Conservation (phyloP, 306 rosid species). For the Fragaria vesca region DNA sequence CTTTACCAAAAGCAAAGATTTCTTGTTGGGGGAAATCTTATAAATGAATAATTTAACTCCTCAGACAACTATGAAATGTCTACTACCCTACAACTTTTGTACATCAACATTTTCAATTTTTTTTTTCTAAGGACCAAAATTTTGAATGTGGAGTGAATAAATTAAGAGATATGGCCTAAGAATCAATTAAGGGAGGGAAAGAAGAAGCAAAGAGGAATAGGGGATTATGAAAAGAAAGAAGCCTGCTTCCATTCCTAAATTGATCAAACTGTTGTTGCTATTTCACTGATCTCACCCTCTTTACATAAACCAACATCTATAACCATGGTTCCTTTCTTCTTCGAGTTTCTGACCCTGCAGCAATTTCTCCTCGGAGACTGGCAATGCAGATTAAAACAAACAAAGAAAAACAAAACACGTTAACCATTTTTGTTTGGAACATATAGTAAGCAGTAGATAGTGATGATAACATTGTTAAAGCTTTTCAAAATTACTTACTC, state of each 20-base stretch:
- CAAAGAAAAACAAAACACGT: conserved; percentile 11
- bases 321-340: conserved; percentile 55
- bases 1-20: not conserved
- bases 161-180: conserved; percentile 36
- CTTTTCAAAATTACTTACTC: conserved; percentile 49
- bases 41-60: conserved; percentile 1
- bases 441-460: not conserved
- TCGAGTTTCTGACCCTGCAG: conserved; percentile 66
- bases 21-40: not conserved
- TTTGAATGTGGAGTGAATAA: conserved; percentile 25
- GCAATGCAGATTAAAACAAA: conserved; percentile 7
- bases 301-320: conserved; percentile 75
- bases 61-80: conserved; percentile 15
- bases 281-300: conserved; percentile 70
- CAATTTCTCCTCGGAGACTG: conserved; percentile 96
- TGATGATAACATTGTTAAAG: not conserved
- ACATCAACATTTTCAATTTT: conserved; percentile 1
- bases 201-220: not conserved
- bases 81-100: conserved; percentile 35
- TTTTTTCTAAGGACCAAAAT: conserved; percentile 21
- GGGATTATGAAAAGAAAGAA: conserved; percentile 8
- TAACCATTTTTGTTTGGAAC: not conserved
- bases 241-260: conserved; percentile 23
- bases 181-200: not conserved
- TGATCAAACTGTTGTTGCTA: conserved; percentile 5